Conservation (phyloP, 306 rosid genomes). For the Vachellia collinsii region DNA sequence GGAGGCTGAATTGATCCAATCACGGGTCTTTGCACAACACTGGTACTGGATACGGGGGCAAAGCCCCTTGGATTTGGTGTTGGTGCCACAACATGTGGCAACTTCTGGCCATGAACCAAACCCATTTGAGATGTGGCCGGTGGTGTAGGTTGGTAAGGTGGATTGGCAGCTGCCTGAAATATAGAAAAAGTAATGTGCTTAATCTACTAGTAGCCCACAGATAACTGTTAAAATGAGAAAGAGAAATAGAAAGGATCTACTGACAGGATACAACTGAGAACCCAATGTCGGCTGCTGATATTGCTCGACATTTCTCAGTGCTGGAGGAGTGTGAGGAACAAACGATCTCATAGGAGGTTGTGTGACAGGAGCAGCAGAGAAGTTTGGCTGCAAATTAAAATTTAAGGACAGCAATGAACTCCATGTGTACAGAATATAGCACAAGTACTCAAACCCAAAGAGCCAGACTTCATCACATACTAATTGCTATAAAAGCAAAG, state of each 20-base stretch:
- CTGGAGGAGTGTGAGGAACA: constrained; percentile 77
- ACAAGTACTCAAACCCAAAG: no score
- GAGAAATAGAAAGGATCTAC: constrained; percentile 36
- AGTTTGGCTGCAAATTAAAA: constrained; percentile 51
- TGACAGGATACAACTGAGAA: constrained; percentile 89
- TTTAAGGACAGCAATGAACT: background rate
- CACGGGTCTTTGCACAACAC: constrained; percentile 70
- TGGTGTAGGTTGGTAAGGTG: constrained; percentile 64
- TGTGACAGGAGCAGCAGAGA: constrained; percentile 48
- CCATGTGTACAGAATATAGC: background rate
- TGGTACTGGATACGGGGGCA: constrained; percentile 62
- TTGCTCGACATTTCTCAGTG: constrained; percentile 65
- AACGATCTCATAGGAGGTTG: constrained; percentile 68
- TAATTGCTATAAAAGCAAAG: no score
- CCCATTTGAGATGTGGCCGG: constrained; percentile 37
- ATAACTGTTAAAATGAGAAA: constrained; percentile 19
- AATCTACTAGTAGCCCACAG: constrained; percentile 22
- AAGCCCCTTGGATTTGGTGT: constrained; percentile 65
- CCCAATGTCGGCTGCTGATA: constrained; percentile 91
- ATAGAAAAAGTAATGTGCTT: constrained; percentile 29
- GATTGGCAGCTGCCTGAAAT: constrained; percentile 60
- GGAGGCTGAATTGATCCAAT: constrained; percentile 75
- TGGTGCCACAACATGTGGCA: constrained; percentile 66
- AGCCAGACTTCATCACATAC: no score
- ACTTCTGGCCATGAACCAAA: no score